Base-by-base conservation (phyloP, 495 filamentous ascomycete genomes). In the Chlorociboria aeruginascens region DNA sequence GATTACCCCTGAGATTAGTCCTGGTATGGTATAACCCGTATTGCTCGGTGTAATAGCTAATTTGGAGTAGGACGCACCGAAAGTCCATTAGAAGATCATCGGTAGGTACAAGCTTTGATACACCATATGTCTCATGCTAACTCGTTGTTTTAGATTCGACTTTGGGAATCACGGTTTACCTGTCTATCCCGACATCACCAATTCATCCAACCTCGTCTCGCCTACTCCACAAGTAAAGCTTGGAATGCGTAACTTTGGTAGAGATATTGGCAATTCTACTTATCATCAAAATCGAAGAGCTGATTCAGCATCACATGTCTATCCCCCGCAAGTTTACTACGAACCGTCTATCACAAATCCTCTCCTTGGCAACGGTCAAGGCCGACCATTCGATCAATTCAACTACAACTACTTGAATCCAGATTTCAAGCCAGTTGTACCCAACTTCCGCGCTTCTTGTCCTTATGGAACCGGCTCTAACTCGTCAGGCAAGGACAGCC, bases 301-400 rank as follows among this genome's bases (percentile, higher is more conserved):
- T 3, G 7, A 13, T 16, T 2, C 56, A 40, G 33, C 47, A 8
- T 58, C 48, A 16, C 53, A 7, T 43, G 54, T 34, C 54, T 49
- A 48, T 28, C 49, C 61, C 2, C 51, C 61, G 14, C 61, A 65
- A 20, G 48, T 57, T 7, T 55, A 64, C 32, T 54, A 61, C 8
- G 40, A 55, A 44, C 57, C 61, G 8, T 25, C 20, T 1, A 62
- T 46, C 31, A 62, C 64, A 39, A 73, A 74, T 42, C 70, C 71
- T 1, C 20, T 25, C 20, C 20, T 25, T 25, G 20, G 20, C 20
- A 25, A 25, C 20, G 4, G 2, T 25, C 20, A 25, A 25, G 20
- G 20, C 13, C 60, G 59, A n/a, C 58, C 64, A 8, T 49, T 39
- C 29, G 12, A 29, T 29, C 31, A 40, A n/a, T 6, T 13, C 28